Base-by-base conservation (phyloP, 2,329 filamentous ascomycete genomes). In the Colletotrichum navitas region DNA sequence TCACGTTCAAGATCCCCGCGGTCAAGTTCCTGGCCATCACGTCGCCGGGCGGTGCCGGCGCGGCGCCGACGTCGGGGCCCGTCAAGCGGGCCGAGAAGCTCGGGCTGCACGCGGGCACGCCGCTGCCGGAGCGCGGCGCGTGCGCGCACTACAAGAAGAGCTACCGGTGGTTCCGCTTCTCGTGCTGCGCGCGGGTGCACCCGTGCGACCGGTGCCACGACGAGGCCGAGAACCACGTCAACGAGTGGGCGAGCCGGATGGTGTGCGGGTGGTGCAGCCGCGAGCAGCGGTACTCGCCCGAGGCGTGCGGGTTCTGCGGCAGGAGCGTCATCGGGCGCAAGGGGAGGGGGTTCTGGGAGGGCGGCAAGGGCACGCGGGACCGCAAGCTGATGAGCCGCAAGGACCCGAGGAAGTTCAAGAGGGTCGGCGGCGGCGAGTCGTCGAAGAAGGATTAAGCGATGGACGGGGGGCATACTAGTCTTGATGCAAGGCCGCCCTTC, bases 221-320 rank as follows among this genome's bases (percentile, higher is more conserved):
- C 79, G 86, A 83, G 21, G 86, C 83, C 12, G 89, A 90, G 75
- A 90, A 92, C 62, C 94, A 97, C 81, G 83, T 88, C 10, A 91
- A 93, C 74, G 94, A 96, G 82, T 94, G 93, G 86, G 94, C 94
- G 10, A 94, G 92, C 77, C 86, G 93, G 60, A 96, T 96, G 93
- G 89, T 95, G 45, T 95, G 93, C 79, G 92, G 92, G 8, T 92
- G 88, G 83, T 94, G 93, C 80, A 94, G 91, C 74, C 85, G 94
- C 63, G 94, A 97, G 83, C 93, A 95, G 82, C 90, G 90, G 74
- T 97, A 94, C 80, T 85, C 90, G 29, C 90, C 92, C 1, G 92
- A 95, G 77, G 90, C 91, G 72, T 97, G 94, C 79, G 86, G 84
- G 1, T 89, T 93, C 77, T 97, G 94, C 78, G 92, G 91, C 60